Conservation (phyloP, 2,329 filamentous ascomycete genomes). For the Periconia sp. region DNA sequence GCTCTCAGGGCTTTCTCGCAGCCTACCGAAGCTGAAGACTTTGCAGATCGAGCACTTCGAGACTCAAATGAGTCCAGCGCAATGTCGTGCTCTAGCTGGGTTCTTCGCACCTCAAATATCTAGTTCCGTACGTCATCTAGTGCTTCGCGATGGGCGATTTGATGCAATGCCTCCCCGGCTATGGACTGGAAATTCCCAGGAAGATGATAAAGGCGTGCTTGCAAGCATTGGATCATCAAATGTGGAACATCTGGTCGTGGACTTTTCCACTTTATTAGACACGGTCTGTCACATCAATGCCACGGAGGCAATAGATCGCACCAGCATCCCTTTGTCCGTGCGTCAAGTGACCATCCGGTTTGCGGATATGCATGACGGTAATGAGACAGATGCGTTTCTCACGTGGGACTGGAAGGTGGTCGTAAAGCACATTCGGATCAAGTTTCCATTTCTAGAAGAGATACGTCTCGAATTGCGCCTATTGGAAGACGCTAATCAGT, state of each 20-base stretch:
- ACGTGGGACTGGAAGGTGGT: not conserved
- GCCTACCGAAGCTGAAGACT: slow-evolving; percentile 7
- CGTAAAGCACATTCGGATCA: not conserved
- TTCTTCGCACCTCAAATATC: slow-evolving; percentile 6
- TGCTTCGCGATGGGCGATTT: slow-evolving; percentile 2
- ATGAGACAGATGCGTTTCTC: not conserved
- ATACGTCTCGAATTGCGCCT: slow-evolving; percentile 7
- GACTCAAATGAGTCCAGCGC: not conserved
- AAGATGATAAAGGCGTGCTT: not conserved
- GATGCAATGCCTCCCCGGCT: not conserved
- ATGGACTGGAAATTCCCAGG: not conserved
- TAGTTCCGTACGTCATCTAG: slow-evolving; percentile 5
- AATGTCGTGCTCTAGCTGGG: not conserved
- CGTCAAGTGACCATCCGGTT: slow-evolving; percentile 3
- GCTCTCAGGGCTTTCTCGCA: slow-evolving; percentile 5
- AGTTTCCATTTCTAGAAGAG: slow-evolving; percentile 1
- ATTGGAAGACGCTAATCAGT: not conserved
- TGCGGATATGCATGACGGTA: slow-evolving; percentile 2
- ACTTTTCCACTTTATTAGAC: slow-evolving; percentile 3
- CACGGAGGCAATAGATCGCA: not conserved
- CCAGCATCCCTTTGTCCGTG: not conserved
- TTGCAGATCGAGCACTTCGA: slow-evolving; percentile 6
- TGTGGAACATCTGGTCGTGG: slow-evolving; percentile 3
- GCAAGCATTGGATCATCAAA: slow-evolving; percentile 1
- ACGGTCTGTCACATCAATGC: not conserved